Conservation (phyloP, 257 asterid genomes). For the Solanum appendiculatum region DNA sequence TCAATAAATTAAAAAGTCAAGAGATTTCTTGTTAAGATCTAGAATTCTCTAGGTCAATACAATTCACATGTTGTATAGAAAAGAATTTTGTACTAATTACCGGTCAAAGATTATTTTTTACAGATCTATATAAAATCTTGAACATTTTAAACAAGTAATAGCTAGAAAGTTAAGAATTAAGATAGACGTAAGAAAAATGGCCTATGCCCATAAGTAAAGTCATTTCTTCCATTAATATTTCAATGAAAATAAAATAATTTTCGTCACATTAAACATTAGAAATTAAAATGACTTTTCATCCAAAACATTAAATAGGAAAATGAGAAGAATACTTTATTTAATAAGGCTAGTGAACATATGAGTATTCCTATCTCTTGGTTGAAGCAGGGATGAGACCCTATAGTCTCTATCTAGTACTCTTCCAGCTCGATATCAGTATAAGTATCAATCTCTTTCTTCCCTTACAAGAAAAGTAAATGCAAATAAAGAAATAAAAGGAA, state of each 20-base stretch:
- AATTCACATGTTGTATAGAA: neutral
- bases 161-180: too few species aligned
- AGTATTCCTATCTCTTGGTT: too few species aligned
- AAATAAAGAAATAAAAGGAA: neutral
- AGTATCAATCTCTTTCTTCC: too few species aligned
- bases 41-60: conserved; percentile 12
- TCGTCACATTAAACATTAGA: too few species aligned
- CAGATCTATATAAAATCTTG: too few species aligned
- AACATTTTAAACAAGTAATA: neutral
- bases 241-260: too few species aligned
- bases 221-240: neutral
- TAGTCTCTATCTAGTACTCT: too few species aligned
- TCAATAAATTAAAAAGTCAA: neutral
- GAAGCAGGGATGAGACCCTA: too few species aligned
- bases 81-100: too few species aligned
- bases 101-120: too few species aligned
- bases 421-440: too few species aligned
- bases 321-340: neutral
- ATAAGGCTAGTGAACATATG: neutral
- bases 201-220: neutral
- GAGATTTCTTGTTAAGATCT: neutral
- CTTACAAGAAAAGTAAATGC: neutral
- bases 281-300: neutral
- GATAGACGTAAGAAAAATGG: too few species aligned
- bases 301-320: neutral